phyloP scores from a whole-genome alignment of 371 early-diverging fungal species.

The Nematocida sp. region DNA sequence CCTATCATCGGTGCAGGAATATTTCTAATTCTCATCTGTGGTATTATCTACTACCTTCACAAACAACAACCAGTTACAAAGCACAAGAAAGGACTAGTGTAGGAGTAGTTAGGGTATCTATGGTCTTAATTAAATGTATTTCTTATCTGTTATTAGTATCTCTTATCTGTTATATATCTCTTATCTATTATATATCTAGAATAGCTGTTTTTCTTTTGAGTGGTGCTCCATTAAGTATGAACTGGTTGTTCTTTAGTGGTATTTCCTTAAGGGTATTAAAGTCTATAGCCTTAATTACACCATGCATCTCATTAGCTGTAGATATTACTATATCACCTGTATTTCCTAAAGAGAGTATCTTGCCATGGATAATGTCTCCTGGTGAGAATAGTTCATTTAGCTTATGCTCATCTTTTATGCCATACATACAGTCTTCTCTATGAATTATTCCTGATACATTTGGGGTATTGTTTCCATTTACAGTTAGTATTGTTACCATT shows the following conservation, averaged over 20 bases:
- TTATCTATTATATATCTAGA: not conserved
- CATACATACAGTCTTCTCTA: slow-evolving; percentile 40
- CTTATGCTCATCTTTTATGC: slow-evolving; percentile 34
- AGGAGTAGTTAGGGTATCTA: not conserved
- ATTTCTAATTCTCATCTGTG: not conserved
- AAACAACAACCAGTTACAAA: not conserved
- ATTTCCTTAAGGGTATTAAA: slow-evolving; percentile 21
- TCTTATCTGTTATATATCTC: not conserved
- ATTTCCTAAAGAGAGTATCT: slow-evolving; percentile 22
- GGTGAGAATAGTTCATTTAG: slow-evolving; percentile 33
- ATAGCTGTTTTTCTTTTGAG: slow-evolving; percentile 29
- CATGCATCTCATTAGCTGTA: slow-evolving; percentile 29
- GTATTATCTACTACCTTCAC: slow-evolving; percentile 16
- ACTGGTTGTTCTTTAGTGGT: not conserved
- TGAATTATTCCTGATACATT: slow-evolving; percentile 8
- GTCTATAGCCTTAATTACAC: slow-evolving; percentile 35
- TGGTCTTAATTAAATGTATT: not conserved
- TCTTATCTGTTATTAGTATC: not conserved
- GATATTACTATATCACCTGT: slow-evolving; percentile 21
- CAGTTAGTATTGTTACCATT: not conserved
- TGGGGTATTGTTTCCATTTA: slow-evolving; percentile 26
- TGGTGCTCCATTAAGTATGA: slow-evolving; percentile 5
- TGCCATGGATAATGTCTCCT: slow-evolving; percentile 25
- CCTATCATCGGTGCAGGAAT: not conserved
- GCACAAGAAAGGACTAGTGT: slow-evolving; percentile 10